Evolutionary conservation across 176 grass and related monocot species (phyloP), one percentile per base, ranked within the genome.

Genomic region (Zizania latifolia): DNA sequence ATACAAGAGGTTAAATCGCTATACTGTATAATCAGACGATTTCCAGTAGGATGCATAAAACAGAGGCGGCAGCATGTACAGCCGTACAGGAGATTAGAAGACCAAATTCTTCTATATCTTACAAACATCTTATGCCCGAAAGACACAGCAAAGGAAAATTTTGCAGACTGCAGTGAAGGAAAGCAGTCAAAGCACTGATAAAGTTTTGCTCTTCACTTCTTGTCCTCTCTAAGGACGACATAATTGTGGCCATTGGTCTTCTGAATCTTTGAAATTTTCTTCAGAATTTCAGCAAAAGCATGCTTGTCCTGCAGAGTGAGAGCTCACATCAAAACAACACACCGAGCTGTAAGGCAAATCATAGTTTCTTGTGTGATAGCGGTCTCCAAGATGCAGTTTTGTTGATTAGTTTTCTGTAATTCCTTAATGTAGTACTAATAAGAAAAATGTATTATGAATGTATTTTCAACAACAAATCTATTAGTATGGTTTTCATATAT

Each of bases 241-340:
- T 89, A 92, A 35, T 81, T 92, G 35, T 89, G 90, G 29, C 90
- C 91, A 51, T 93, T 93, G 2, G 74, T 87, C 82, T 93, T 93
- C 78, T 93, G 91, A 79, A 93, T 93, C 74, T 90, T 93, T 0
- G 91, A 93, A 34, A 93, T 93, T 59, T 83, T 90, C 77, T 84
- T 83, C 62, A 93, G 70, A 72, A 93, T 90, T 41, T 93, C 91
- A 28, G 87, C 91, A 51, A 93, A 93, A 32, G 81, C 87, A 16
- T 61, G 72, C 81, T 93, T 93, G 75, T 93, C 91, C 91, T 93
- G 81, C 7, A 70, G 77, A 23, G 60, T 27, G 26, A 4, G 11
- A 53, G 45, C 26, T 27, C 29, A 71, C 30, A 72, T 38, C 13
- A 71, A 26, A 22, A 62, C 19, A 70, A 70, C 3, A 3, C 44